These are phyloP conservation scores for Saccharum hybrid DNA, from an alignment of 202 grass and related monocot species.

Conservation along the genomic window DNA sequence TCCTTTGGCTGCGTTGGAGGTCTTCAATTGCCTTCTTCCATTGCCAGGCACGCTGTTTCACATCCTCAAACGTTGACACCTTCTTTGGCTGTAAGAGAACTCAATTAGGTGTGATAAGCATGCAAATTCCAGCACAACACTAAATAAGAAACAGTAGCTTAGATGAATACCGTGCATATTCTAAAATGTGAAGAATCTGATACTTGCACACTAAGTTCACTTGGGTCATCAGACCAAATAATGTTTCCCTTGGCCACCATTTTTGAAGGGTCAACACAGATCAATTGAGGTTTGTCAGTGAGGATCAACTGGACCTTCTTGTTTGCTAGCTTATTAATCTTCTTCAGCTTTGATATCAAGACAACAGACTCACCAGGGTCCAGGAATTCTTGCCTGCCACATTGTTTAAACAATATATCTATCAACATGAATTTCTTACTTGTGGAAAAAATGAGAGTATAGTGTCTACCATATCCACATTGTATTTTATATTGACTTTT, in stretches of 20 bases:
- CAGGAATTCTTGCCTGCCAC: constrained; percentile 88
- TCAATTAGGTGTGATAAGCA: constrained; percentile 13
- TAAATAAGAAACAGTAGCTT: not conserved
- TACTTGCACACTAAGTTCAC: constrained; percentile 76
- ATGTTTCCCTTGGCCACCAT: constrained; percentile 81
- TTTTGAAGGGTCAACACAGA: constrained; percentile 89
- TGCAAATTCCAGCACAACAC: constrained; percentile 8
- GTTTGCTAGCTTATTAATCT: constrained; percentile 92
- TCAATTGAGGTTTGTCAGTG: constrained; percentile 90
- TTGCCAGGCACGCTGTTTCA: constrained; percentile 83
- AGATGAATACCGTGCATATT: constrained; percentile 80
- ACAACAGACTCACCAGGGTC: constrained; percentile 87
- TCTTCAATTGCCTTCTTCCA: constrained; percentile 99
- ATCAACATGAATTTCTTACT: constrained; percentile 36
- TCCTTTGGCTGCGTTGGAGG: constrained; percentile 65
- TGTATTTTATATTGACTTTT: constrained; percentile 11
- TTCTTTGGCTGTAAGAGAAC: constrained; percentile 83
- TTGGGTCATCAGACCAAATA: constrained; percentile 83
- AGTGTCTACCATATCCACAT: not conserved
- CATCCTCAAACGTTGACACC: constrained; percentile 84
- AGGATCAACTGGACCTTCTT: constrained; percentile 98
- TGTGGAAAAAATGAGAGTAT: constrained; percentile 29
- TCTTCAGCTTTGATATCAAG: constrained; percentile 96
- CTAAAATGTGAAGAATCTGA: constrained; percentile 82
- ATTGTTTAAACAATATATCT: constrained; percentile 43